Evolutionary conservation across 1,284 basidiomycete species (phyloP).

Genomic region (Boletus albobrunnescens): DNA sequence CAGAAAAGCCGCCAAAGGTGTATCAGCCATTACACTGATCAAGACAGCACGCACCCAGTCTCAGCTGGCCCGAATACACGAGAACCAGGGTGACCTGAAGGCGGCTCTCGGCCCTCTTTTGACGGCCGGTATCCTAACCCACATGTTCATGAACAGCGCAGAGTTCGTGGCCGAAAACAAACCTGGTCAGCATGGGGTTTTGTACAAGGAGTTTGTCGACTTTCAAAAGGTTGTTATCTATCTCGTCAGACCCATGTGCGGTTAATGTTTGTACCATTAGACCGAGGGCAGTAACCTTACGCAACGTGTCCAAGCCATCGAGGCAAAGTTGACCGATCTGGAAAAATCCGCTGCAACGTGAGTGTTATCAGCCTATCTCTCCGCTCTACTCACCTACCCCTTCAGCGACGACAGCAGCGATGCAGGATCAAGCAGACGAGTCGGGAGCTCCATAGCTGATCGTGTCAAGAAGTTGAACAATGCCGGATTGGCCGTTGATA

Average conservation of each 20-base stretch:
- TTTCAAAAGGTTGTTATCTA: conserved; percentile 52
- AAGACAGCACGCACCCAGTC: conserved; percentile 56
- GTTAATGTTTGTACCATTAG: conserved; percentile 36
- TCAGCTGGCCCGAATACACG: conserved; percentile 45
- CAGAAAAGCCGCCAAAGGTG: conserved; percentile 48
- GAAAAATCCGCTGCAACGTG: conserved; percentile 49
- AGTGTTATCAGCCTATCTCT: conserved; percentile 23
- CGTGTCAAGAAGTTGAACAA: conserved; percentile 66
- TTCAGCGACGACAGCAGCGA: conserved; percentile 20
- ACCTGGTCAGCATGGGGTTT: conserved; percentile 43
- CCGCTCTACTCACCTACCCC: conserved; percentile 9
- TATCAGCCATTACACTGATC: conserved; percentile 55
- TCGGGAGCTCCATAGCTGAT: conserved; percentile 64
- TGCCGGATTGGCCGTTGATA: conserved; percentile 54
- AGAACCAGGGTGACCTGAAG: conserved; percentile 55
- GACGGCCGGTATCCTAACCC: conserved; percentile 54
- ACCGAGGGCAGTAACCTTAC: conserved; percentile 48
- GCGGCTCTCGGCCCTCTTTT: conserved; percentile 55
- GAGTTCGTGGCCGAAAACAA: conserved; percentile 52
- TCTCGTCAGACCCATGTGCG: conserved; percentile 10
- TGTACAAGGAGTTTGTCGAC: conserved; percentile 54
- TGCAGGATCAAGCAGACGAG: conserved; percentile 36
- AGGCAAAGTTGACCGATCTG: conserved; percentile 54
- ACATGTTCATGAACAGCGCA: conserved; percentile 52
- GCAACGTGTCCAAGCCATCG: conserved; percentile 46